Percentiles rank a stretch among this genome's conserved stretches.
phyloP scores from a whole-genome alignment of 2,329 filamentous ascomycete genomes.

The Aspergillus proliferans region DNA sequence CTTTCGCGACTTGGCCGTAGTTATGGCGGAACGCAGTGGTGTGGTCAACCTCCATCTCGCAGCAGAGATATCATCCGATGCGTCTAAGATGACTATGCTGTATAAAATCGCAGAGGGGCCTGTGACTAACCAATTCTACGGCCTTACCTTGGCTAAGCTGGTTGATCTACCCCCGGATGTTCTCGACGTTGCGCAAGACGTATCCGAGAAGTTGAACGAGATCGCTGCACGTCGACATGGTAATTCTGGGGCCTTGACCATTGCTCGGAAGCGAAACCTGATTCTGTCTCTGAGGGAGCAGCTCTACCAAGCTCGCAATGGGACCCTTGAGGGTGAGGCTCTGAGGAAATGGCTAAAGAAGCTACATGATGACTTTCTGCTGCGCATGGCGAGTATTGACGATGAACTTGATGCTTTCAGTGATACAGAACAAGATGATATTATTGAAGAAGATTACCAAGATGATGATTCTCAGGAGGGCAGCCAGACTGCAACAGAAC shows the following conservation, averaged over 20 bases:
- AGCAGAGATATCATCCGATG: conserved; percentile 45
- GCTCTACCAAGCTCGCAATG: conserved; percentile 60
- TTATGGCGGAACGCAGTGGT: conserved; percentile 67
- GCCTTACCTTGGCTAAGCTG: conserved; percentile 70
- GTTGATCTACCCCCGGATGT: conserved; percentile 65
- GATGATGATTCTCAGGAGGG: too few relatives aligned
- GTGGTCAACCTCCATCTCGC: conserved; percentile 78
- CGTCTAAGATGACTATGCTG: conserved; percentile 71
- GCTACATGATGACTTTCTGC: conserved; percentile 69
- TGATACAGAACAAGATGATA: conserved; percentile 3
- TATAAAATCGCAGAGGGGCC: conserved; percentile 74
- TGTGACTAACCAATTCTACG: conserved; percentile 69
- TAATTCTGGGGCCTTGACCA: conserved; percentile 51
- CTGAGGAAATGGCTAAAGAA: conserved; percentile 59
- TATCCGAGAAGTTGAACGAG: conserved; percentile 57
- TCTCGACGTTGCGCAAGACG: conserved; percentile 60
- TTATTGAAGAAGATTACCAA: neutral
- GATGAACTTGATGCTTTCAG: conserved; percentile 21
- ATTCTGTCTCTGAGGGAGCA: conserved; percentile 68
- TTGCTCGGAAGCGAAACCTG: conserved; percentile 63
- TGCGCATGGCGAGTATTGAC: conserved; percentile 63
- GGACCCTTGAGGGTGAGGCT: conserved; percentile 58
- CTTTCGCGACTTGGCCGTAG: conserved; percentile 73
- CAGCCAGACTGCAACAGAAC: neutral
- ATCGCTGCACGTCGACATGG: conserved; percentile 54